phyloP scores from a whole-genome alignment of 257 asterid species.

The Rhazya stricta region DNA sequence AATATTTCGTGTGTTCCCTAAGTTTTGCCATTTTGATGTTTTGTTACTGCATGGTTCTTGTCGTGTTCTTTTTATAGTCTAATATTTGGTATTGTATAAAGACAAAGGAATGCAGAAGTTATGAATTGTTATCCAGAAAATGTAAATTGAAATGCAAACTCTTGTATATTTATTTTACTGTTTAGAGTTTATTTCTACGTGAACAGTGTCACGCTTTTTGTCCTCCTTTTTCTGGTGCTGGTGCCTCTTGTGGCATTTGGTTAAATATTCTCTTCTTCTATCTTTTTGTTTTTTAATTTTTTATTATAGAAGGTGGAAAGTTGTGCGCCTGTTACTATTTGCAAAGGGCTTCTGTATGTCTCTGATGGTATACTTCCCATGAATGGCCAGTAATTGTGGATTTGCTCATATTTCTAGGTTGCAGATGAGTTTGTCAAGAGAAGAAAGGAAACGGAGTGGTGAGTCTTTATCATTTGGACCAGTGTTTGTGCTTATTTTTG shows the following conservation, averaged over 20 bases:
- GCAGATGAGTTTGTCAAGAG: slow-evolving; percentile 83
- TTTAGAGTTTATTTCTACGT: slow-evolving; percentile 1
- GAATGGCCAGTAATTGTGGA: slow-evolving; percentile 16
- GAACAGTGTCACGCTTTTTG: background rate
- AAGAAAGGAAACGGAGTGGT: slow-evolving; percentile 92
- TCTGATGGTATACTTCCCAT: background rate
- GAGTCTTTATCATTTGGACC: slow-evolving; percentile 14
- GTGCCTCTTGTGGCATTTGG: background rate
- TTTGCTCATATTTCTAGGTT: slow-evolving; percentile 45
- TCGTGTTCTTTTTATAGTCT: background rate
- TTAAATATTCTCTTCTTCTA: background rate
- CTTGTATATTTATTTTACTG: background rate
- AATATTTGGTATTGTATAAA: background rate
- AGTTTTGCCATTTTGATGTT: background rate
- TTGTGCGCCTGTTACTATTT: background rate
- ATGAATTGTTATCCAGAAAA: background rate
- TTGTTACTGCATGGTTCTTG: background rate
- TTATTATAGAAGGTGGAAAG: background rate
- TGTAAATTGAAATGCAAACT: background rate
- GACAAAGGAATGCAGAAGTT: background rate
- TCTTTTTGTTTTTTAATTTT: background rate
- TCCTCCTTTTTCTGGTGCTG: too few relatives aligned
- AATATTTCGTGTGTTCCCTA: background rate
- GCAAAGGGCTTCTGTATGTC: background rate
- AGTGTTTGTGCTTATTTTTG: background rate